Conservation (phyloP, 2,329 filamentous ascomycete species). For the Fusarium armeniacum region DNA sequence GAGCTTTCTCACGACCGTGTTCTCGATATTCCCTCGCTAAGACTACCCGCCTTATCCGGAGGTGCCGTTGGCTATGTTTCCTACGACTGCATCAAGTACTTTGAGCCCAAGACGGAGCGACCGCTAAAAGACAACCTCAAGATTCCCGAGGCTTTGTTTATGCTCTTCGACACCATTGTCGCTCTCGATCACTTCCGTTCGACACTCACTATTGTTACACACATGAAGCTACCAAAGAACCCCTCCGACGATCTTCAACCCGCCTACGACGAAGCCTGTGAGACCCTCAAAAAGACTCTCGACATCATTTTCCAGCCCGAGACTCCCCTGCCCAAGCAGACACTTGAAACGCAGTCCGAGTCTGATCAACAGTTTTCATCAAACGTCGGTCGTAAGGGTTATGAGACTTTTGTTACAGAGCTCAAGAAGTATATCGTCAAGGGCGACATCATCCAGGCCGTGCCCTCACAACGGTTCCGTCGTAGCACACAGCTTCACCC, state of each 20-base stretch:
- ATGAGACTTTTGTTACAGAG: slow-evolving; percentile 87
- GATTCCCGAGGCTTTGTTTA: slow-evolving; percentile 95
- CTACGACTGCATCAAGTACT: slow-evolving; percentile 97
- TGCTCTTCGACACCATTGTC: slow-evolving; percentile 95
- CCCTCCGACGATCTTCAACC: slow-evolving; percentile 63
- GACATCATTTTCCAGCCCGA: slow-evolving; percentile 79
- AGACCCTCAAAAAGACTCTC: slow-evolving; percentile 71
- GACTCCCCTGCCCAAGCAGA: slow-evolving; percentile 82
- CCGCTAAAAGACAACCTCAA: slow-evolving; percentile 88
- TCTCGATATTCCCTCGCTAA: slow-evolving; percentile 84
- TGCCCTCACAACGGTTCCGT: slow-evolving; percentile 93
- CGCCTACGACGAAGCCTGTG: slow-evolving; percentile 69
- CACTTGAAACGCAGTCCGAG: slow-evolving; percentile 68
- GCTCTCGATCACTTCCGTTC: slow-evolving; percentile 96
- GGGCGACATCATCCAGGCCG: slow-evolving; percentile 97
- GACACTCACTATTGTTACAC: slow-evolving; percentile 92
- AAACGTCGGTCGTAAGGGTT: slow-evolving; percentile 90
- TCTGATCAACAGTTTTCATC: slow-evolving; percentile 85
- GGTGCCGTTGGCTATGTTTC: slow-evolving; percentile 97
- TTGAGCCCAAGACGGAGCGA: slow-evolving; percentile 95
- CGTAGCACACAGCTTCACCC: slow-evolving; percentile 92
- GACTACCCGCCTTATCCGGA: slow-evolving; percentile 87
- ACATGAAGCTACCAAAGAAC: slow-evolving; percentile 77
- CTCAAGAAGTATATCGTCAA: slow-evolving; percentile 92
- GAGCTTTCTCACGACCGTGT: slow-evolving; percentile 85